phyloP scores from a whole-genome alignment of 2,329 filamentous ascomycete genomes.

The Nemania sp. region DNA sequence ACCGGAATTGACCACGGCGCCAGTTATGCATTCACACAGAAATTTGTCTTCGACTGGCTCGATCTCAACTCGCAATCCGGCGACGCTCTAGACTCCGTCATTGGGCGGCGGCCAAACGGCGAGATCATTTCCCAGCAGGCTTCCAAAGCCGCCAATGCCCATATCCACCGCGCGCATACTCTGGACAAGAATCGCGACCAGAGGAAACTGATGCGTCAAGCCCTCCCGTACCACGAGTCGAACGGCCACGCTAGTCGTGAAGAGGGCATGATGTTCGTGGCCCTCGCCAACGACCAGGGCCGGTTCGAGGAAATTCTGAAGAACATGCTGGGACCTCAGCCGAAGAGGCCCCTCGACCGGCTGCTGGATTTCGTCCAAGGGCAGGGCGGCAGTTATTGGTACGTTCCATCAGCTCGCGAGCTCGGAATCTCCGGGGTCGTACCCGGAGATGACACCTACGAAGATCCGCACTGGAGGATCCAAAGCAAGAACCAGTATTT shows the following conservation, averaged over 20 bases:
- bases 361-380: slow-evolving; percentile 22
- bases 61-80: slow-evolving; percentile 20
- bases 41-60: slow-evolving; percentile 20
- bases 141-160: slow-evolving; percentile 5
- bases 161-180: slow-evolving; percentile 21
- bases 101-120: slow-evolving; percentile 20
- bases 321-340: slow-evolving; percentile 18
- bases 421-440: slow-evolving; percentile 8
- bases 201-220: slow-evolving; percentile 22
- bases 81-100: slow-evolving; percentile 15
- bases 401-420: slow-evolving; percentile 18
- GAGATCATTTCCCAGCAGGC: slow-evolving; percentile 24
- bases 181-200: slow-evolving; percentile 21
- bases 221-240: slow-evolving; percentile 16
- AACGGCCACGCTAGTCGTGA: slow-evolving; percentile 18
- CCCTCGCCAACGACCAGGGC: slow-evolving; percentile 21
- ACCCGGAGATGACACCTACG: slow-evolving; percentile 19
- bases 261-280: slow-evolving; percentile 24
- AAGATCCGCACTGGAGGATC: slow-evolving; percentile 22
- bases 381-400: slow-evolving; percentile 21
- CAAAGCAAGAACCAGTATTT: slow-evolving; percentile 19
- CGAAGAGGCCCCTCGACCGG: slow-evolving; percentile 21
- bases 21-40: slow-evolving; percentile 22
- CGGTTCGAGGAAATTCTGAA: slow-evolving; percentile 19
- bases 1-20: slow-evolving; percentile 7